These are phyloP conservation scores for Borovskyia barvae DNA, from an alignment of 208 protist species.

Conservation along the genomic window DNA sequence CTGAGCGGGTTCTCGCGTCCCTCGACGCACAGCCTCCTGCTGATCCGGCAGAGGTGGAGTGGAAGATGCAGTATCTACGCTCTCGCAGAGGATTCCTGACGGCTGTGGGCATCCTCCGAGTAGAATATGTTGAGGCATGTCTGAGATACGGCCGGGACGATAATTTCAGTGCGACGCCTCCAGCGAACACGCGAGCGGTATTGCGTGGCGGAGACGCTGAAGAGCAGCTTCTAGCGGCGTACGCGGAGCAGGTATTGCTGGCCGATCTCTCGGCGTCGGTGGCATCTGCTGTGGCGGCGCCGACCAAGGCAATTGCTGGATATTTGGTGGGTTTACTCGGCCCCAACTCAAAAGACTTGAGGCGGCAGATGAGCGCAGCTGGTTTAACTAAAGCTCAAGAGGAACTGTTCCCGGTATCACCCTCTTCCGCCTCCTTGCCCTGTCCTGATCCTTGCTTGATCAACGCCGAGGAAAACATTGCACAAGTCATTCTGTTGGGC, in stretches of 20 bases:
- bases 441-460: not conserved
- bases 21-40: constrained; percentile 10
- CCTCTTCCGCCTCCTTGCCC: not conserved
- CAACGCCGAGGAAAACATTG: constrained; percentile 29
- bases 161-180: too few relatives aligned
- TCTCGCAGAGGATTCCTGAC: constrained; percentile 33
- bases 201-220: too few relatives aligned
- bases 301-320: constrained; percentile 7
- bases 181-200: too few relatives aligned
- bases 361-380: not conserved
- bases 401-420: not conserved
- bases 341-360: constrained; percentile 4
- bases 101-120: constrained; percentile 56
- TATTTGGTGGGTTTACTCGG: constrained; percentile 25
- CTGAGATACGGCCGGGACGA: constrained; percentile 15
- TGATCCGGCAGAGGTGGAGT: constrained; percentile 28
- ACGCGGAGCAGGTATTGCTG: constrained; percentile 13
- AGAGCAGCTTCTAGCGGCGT: too few relatives aligned
- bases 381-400: not conserved
- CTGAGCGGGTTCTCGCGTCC: constrained; percentile 1
- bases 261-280: constrained; percentile 3
- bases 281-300: not conserved
- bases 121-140: constrained; percentile 50
- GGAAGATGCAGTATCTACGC: constrained; percentile 65
- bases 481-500: constrained; percentile 83